Conservation (phyloP, 2,329 filamentous ascomycete genomes). For the Epichloe baconii region DNA sequence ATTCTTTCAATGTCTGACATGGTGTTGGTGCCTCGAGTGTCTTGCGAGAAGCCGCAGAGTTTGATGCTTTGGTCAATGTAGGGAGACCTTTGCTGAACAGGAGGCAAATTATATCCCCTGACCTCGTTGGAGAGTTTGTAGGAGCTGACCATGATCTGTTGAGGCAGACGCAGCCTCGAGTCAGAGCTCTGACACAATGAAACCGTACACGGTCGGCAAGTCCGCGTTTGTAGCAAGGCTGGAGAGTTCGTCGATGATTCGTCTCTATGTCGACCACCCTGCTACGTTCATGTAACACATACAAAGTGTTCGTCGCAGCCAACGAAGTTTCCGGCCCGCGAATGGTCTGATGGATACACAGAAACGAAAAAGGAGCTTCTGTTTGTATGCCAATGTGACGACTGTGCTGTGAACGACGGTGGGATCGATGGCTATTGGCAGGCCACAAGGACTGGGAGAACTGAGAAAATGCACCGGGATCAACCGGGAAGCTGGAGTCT, state of each 20-base stretch:
- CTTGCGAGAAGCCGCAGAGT: background rate
- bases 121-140: background rate
- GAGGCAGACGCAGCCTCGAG: background rate
- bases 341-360: constrained; percentile 1
- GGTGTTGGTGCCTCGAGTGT: background rate
- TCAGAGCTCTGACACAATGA: background rate
- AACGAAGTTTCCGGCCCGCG: constrained; percentile 1
- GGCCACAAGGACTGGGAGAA: background rate
- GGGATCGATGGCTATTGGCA: background rate
- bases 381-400: background rate
- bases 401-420: background rate
- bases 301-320: constrained; percentile 1
- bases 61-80: background rate
- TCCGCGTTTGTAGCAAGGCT: background rate
- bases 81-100: background rate
- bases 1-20: constrained; percentile 4
- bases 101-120: constrained; percentile 2
- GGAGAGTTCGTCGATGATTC: background rate
- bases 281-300: constrained; percentile 1
- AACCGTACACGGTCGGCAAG: background rate
- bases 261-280: background rate
- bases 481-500: background rate
- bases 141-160: constrained; percentile 4
- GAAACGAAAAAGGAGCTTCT: constrained; percentile 1
- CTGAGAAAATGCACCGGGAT: background rate